These are phyloP conservation scores for Sporothrix luriei DNA, from an alignment of 2,329 filamentous ascomycete genomes.

Conservation along the genomic window DNA sequence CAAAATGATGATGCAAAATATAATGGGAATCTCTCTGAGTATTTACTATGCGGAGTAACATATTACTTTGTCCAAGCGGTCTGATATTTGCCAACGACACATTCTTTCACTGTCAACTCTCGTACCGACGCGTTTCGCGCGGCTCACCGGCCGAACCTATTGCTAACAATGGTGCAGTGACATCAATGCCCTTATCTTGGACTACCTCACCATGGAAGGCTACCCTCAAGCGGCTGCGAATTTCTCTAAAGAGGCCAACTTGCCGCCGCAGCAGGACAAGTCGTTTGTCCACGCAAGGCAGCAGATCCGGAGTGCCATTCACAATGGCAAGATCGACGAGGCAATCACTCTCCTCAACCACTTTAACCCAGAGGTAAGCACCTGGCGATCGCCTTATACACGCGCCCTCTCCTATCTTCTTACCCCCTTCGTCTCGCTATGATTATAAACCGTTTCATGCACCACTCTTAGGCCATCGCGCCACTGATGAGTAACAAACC, in stretches of 20 bases:
- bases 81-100: slow-evolving; percentile 38
- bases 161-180: slow-evolving; percentile 61
- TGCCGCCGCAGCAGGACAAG: slow-evolving; percentile 71
- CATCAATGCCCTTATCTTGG: slow-evolving; percentile 92
- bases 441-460: slow-evolving; percentile 99
- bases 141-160: not conserved
- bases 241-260: slow-evolving; percentile 91
- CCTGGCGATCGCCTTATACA: slow-evolving; percentile 27
- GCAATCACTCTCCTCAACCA: slow-evolving; percentile 90
- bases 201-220: slow-evolving; percentile 94
- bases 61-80: slow-evolving; percentile 64
- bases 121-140: not conserved
- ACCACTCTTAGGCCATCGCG: slow-evolving; percentile 96
- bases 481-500: slow-evolving; percentile 82
- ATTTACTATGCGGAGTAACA: slow-evolving; percentile 79
- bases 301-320: slow-evolving; percentile 81
- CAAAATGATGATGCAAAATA: slow-evolving; percentile 78
- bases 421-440: slow-evolving; percentile 56
- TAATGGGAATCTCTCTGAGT: slow-evolving; percentile 99
- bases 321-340: slow-evolving; percentile 78
- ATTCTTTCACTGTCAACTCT: slow-evolving; percentile 12
- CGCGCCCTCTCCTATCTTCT: not conserved
- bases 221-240: slow-evolving; percentile 91
- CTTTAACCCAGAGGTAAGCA: slow-evolving; percentile 83
- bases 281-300: slow-evolving; percentile 76